Conservation (phyloP, 1,139 yeast species). For the Debaryomyces coudertii region DNA sequence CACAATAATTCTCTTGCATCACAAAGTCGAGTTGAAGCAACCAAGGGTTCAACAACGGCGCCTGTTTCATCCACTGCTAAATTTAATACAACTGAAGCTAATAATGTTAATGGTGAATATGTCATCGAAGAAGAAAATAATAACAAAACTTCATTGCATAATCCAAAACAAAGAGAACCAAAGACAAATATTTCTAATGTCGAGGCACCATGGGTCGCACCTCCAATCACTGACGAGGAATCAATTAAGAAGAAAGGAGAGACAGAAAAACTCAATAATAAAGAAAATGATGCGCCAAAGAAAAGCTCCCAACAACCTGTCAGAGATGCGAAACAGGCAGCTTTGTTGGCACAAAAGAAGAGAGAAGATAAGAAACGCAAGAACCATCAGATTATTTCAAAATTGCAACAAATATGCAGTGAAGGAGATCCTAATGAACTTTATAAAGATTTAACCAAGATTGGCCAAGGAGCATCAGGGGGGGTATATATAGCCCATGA, state of each 20-base stretch:
- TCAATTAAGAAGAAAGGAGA: constrained; percentile 9
- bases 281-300: constrained; percentile 17
- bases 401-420: constrained; percentile 75
- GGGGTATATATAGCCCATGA: constrained; percentile 94
- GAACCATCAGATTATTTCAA: constrained; percentile 70
- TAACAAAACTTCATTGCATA: constrained; percentile 11
- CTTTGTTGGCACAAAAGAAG: constrained; percentile 63
- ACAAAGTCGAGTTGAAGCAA: constrained; percentile 24
- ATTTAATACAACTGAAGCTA: constrained; percentile 25
- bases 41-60: constrained; percentile 42
- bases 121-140: constrained; percentile 12
- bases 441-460: constrained; percentile 72
- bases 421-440: constrained; percentile 83
- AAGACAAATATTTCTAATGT: constrained; percentile 30
- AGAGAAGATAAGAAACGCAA: constrained; percentile 73
- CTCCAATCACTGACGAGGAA: constrained; percentile 20
- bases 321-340: constrained; percentile 59
- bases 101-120: background rate
- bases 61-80: constrained; percentile 39
- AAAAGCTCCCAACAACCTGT: constrained; percentile 37
- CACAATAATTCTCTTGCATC: constrained; percentile 44
- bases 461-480: constrained; percentile 98
- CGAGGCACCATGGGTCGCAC: constrained; percentile 44
- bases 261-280: constrained; percentile 11
- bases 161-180: constrained; percentile 25